These are phyloP conservation scores for Plasmodium knowlesi DNA, from an alignment of 169 alveolate species.

Conservation along the genomic window DNA sequence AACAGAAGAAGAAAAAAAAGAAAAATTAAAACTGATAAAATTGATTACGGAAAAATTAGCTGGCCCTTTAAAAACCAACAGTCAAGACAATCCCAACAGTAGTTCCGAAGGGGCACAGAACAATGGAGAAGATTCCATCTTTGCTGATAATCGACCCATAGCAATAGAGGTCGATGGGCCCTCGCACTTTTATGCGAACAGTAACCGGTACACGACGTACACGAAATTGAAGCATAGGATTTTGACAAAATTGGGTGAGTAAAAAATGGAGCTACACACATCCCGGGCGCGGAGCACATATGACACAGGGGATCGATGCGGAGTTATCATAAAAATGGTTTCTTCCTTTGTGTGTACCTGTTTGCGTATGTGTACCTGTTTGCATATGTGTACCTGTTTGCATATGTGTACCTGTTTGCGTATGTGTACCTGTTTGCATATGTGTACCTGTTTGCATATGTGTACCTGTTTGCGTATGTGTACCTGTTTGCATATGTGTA, in stretches of 20 bases:
- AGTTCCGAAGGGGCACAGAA: neutral
- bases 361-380: too few species aligned
- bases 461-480: too few species aligned
- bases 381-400: neutral
- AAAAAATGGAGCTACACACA: neutral
- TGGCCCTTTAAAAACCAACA: conserved; percentile 49
- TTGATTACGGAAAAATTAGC: conserved; percentile 73
- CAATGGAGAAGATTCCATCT: conserved; percentile 32
- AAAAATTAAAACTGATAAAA: conserved; percentile 53
- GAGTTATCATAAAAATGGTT: neutral
- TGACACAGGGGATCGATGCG: neutral
- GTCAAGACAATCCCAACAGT: neutral
- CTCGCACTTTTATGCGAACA: conserved; percentile 92
- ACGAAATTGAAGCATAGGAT: conserved; percentile 93
- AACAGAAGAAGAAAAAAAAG: conserved; percentile 70
- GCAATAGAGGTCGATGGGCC: conserved; percentile 96
- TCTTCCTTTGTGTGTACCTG: neutral
- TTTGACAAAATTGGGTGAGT: conserved; percentile 90
- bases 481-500: too few species aligned
- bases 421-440: too few species aligned
- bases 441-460: too few species aligned
- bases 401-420: too few species aligned
- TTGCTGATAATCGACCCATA: conserved; percentile 87
- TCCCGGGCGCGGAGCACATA: neutral
- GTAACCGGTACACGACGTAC: conserved; percentile 88